Conservation (phyloP, 768 basidiomycete species). For the Cystofilobasidium ferigula region DNA sequence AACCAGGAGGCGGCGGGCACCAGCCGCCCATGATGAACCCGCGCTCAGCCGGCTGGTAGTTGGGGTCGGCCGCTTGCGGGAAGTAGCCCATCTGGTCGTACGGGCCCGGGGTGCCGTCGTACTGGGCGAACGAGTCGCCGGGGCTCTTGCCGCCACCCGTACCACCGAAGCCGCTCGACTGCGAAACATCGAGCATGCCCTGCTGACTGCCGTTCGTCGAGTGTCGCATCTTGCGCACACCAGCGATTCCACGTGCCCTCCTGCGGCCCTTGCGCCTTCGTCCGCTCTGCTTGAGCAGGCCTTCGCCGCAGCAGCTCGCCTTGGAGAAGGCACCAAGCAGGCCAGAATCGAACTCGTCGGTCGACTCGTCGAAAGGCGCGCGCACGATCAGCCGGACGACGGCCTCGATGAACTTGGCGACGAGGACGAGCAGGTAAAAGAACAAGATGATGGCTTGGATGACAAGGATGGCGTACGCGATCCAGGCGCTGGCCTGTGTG, state of each 20-base stretch:
- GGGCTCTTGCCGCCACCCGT: background rate
- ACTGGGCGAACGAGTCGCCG: background rate
- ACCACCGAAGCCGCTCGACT: slow-evolving; percentile 13
- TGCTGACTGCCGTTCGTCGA: slow-evolving; percentile 30
- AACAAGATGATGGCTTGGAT: slow-evolving; percentile 69
- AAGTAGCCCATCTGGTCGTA: slow-evolving; percentile 14
- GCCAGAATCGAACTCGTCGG: slow-evolving; percentile 69
- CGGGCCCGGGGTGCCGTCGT: background rate
- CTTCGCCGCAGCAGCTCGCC: slow-evolving; percentile 21
- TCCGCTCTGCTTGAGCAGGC: slow-evolving; percentile 51
- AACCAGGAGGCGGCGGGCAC: slow-evolving; percentile 45
- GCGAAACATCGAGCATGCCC: slow-evolving; percentile 23
- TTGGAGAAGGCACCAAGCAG: slow-evolving; percentile 67
- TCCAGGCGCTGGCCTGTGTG: slow-evolving; percentile 71
- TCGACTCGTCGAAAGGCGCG: slow-evolving; percentile 73
- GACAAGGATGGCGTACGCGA: slow-evolving; percentile 81
- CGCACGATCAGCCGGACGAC: slow-evolving; percentile 62
- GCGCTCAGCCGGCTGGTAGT: slow-evolving; percentile 57
- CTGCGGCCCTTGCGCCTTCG: slow-evolving; percentile 44
- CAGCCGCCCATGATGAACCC: slow-evolving; percentile 93
- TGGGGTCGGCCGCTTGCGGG: slow-evolving; percentile 22
- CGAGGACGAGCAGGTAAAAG: slow-evolving; percentile 66
- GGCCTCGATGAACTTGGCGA: slow-evolving; percentile 76
- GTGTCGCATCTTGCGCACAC: background rate
- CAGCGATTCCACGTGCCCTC: slow-evolving; percentile 2